Conservation (phyloP, 768 basidiomycete genomes). For the Panaeolus papilionaceus region DNA sequence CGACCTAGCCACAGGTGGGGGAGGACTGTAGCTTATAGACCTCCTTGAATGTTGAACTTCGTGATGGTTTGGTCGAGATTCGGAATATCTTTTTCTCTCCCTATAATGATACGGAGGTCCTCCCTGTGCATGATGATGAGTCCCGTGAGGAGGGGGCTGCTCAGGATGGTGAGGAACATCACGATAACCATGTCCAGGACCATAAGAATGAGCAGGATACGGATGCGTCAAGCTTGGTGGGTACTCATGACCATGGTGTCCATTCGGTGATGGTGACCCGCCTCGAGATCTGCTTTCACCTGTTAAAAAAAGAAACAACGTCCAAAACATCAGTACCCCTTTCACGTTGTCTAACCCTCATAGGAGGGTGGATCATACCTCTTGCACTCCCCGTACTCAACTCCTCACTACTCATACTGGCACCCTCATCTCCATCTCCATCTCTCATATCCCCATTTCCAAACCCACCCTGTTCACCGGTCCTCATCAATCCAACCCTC, state of each 20-base stretch:
- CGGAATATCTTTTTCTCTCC: background rate
- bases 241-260: conserved; percentile 2
- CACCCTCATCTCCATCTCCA: conserved; percentile 16
- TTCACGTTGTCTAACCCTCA: background rate
- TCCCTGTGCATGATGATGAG: conserved; percentile 6
- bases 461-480: conserved; percentile 8
- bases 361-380: background rate
- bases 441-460: conserved; percentile 15
- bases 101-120: conserved; percentile 20
- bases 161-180: background rate
- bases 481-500: conserved; percentile 17
- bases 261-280: background rate
- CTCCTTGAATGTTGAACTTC: background rate
- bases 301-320: background rate
- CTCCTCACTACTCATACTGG: background rate
- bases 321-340: background rate
- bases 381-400: conserved; percentile 7
- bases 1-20: background rate
- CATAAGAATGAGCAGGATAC: background rate
- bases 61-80: background rate
- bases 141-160: background rate
- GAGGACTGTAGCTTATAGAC: conserved; percentile 4
- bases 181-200: background rate
- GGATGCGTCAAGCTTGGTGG: conserved; percentile 5
- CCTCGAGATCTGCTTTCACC: conserved; percentile 9